A percentile compares a stretch with the other conserved stretches of the same genome.
Conservation (phyloP, 2,329 filamentous ascomycete species). For the Mariannaea sp. region DNA sequence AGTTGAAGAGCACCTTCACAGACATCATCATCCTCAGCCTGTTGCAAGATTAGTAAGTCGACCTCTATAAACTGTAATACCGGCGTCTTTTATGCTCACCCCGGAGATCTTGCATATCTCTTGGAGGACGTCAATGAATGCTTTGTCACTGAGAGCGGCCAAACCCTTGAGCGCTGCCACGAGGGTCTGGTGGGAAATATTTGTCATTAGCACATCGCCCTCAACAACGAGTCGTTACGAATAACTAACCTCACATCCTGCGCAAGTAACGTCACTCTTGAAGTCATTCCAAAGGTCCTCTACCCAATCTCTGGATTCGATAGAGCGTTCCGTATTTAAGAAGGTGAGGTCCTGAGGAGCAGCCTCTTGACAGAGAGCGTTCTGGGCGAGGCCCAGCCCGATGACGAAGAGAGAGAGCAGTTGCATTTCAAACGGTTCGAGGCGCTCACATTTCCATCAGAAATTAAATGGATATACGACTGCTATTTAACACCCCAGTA, state of each 20-base stretch:
- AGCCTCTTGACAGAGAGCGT: conserved; percentile 15
- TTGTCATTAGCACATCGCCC: conserved; percentile 1
- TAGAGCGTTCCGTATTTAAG: conserved; percentile 21
- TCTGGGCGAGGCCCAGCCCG: conserved; percentile 15
- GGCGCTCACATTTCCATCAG: not conserved
- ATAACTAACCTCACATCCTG: conserved; percentile 30
- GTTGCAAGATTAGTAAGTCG: conserved; percentile 2
- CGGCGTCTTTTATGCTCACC: conserved; percentile 30
- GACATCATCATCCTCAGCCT: conserved; percentile 59
- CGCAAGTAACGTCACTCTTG: conserved; percentile 26
- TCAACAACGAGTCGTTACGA: not conserved
- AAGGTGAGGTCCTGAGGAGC: conserved; percentile 2
- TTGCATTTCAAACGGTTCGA: not conserved
- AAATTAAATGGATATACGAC: not conserved
- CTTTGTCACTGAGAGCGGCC: conserved; percentile 48
- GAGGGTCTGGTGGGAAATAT: conserved; percentile 33
- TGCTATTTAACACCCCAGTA: not conserved
- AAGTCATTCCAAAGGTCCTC: conserved; percentile 10
- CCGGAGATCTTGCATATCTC: conserved; percentile 42
- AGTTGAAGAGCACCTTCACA: conserved; percentile 56
- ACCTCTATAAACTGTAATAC: no score
- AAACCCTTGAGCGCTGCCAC: conserved; percentile 49
- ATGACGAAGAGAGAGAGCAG: not conserved
- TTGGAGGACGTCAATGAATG: conserved; percentile 44
- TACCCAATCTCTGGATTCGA: conserved; percentile 8